Base-by-base conservation (phyloP, 192 early-diverging fungal species). In the Tieghemiomyces parasiticus region DNA sequence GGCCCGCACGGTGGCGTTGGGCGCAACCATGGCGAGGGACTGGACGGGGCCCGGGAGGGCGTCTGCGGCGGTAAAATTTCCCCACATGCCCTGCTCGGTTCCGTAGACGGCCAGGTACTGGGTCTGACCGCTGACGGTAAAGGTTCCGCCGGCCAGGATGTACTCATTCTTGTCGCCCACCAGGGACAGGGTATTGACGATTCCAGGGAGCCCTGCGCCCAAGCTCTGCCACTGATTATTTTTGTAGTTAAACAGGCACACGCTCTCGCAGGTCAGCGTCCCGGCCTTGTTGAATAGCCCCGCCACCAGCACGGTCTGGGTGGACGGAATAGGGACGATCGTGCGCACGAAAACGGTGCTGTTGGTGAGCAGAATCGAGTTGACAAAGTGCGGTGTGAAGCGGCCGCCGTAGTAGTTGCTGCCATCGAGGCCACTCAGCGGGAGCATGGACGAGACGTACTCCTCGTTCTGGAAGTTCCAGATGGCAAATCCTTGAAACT, bases 41-140 rank as follows among this genome's bases (percentile, higher is more conserved):
- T 70, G 68, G 19, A 70, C 74, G 0, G 80, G 78, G 4, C 82
- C 82, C 6, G 76, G 70, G 1, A 84, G 63, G 0, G 60, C 42
- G 55, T 67, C 65, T n/a, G 63, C 65, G 13, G 68, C 68, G 12
- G 65, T 54, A 22, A 78, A 63, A 20, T 67, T 66, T 22, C 60
- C 60, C 81, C 81, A 83, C 25, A 33, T 70, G 45, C 52, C 63
- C 20, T 61, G 13, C 4, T 65, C 70, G 68, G 74, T 80, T 62
- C 71, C 71, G 61, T 75, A 84, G 35, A 67, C 58, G 35, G 70
- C 70, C 2, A 81, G 59, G 35, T 79, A 76, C 19, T 55, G 54
- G 0, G 63, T 46, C 1, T 68, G 63, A 9, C 68, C 61, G 25
- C 63, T 49, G n/a, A 75, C 59, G 2, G 47, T 58, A 29, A 75